Base-by-base conservation (phyloP, 148 eudicot species). In the Suaeda aralocaspica region DNA sequence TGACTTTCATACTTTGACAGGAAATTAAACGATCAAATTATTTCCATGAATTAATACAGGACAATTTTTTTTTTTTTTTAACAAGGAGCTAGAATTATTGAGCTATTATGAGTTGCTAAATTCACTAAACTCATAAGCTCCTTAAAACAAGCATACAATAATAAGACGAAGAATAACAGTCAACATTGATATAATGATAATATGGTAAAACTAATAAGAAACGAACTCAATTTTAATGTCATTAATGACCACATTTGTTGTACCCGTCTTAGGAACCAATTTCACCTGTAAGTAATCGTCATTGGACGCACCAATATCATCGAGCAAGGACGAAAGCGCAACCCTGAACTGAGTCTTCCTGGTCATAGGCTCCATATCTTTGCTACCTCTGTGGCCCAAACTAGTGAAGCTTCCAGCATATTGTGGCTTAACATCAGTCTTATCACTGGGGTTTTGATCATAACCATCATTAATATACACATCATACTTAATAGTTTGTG, bases 381-480 rank as follows among this genome's bases (percentile, higher is more conserved):
- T 19, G 4, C 3, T 15, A 0, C 24, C 24, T 8, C 53, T 9
- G 46, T 70, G 73, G 0, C 30, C 5, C 73, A 70, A 70, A 0
- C 29, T 33, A 1, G 66, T 46, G 6, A 29, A 70, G 12, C 28
- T 70, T 24, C 66, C 57, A 9, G 45, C 66, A 30, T 28, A 29
- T 3, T 59, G 24, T 2, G 36, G 24, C 31, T 16, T 46, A 14
- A 46, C 22, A 12, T 4, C 4, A 3, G 48, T 30, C 22, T 53
- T 71, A 22, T 33, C 48, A 5, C 14, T 21, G 4, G 44, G n/a
- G 2, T 16, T 7, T 21, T 59, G 67, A 6, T 60, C 59, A 22
- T 1, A 6, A 6, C 34, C 44, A 22, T 71, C 74, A 14, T 71
- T 71, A 1, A 71, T 24, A 24, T 30, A 71, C 21, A 71, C 74